Evolutionary conservation across 768 basidiomycete genomes (phyloP), one percentile per base, ranked within the genome.

Genomic region (Phaeolepiota aurea): DNA sequence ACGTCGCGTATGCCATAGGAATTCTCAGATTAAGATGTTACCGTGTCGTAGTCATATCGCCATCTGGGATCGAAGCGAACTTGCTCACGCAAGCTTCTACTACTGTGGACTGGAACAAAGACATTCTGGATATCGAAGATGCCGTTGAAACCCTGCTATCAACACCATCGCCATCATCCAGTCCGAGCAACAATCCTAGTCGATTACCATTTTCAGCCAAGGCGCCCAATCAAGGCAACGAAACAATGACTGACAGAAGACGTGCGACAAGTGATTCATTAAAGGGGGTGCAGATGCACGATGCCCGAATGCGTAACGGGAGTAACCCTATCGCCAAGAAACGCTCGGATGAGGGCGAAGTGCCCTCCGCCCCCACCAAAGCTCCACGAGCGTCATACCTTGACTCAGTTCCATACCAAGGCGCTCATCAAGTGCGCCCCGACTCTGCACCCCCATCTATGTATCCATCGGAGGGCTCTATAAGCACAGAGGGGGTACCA

Each of bases 1-100:
- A 79, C 50, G 77, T 76, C 50, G 68, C 70, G 4, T 79, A 76
- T 51, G 72, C 72, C n/a, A 52, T 76, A 36, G 72, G 76, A 4
- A 57, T 63, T 36, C 56, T 79, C 34, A 65, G 70, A 22, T 58
- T 71, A 39, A 66, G 75, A 44, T 60, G 57, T 32, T 76, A 75
- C 50, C 53, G 58, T n/a, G 63, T 77, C 20, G 58, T 75, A 37
- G 44, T 78, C 28, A 54, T 77, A 36, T 60, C 61, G 20, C 58
- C 51, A 20, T 57, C 57, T 12, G 50, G 48, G 9, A 48, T 56
- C 9, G 61, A 69, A 21, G 46, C 54, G 15, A 69, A 59, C 41
- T 59, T 77, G 31, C 71, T 63, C 47, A 57, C 56, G 23, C 72
- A 75, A 38, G 74, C 74, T 2, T 69, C 72, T 0, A 49, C 61